phyloP scores from a whole-genome alignment of 306 rosid genomes.

The Boehmeria nivea region DNA sequence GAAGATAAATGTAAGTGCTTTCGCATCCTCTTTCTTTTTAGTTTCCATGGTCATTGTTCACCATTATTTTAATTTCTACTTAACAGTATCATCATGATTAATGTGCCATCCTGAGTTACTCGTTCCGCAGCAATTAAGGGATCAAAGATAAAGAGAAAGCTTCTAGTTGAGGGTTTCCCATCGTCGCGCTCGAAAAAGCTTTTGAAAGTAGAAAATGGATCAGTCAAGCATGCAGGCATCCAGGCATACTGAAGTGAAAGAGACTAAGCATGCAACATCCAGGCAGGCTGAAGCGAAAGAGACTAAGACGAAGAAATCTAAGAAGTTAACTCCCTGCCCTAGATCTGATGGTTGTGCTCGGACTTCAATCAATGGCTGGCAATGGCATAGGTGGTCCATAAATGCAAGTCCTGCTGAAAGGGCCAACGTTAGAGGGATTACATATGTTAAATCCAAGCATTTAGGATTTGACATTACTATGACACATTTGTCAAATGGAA shows the following conservation, averaged over 20 bases:
- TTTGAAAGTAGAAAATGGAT: slow-evolving; percentile 40
- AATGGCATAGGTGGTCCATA: slow-evolving; percentile 88
- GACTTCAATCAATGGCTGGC: slow-evolving; percentile 83
- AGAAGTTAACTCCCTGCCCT: slow-evolving; percentile 49
- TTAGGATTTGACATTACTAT: slow-evolving; percentile 41
- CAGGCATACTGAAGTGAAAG: slow-evolving; percentile 31
- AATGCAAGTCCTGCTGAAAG: slow-evolving; percentile 72
- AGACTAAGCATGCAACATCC: slow-evolving; percentile 33
- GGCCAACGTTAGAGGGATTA: slow-evolving; percentile 67
- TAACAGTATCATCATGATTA: no score
- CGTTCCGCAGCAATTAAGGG: slow-evolving; percentile 42
- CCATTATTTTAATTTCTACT: slow-evolving; percentile 1
- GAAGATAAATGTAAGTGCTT: slow-evolving; percentile 31
- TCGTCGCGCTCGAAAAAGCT: slow-evolving; percentile 43
- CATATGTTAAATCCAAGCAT: slow-evolving; percentile 30
- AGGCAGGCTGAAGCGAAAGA: slow-evolving; percentile 32
- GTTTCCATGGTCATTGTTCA: slow-evolving; percentile 1
- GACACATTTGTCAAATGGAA: slow-evolving; percentile 63
- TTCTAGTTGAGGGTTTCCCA: slow-evolving; percentile 26
- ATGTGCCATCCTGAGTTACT: no score
- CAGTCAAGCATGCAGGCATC: slow-evolving; percentile 39
- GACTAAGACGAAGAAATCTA: slow-evolving; percentile 42
- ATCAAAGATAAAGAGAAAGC: slow-evolving; percentile 64
- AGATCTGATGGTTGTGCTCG: slow-evolving; percentile 86
- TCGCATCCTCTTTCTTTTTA: slow-evolving; percentile 1